Percentiles rank a stretch among this genome's conserved stretches.
phyloP scores from a whole-genome alignment of 2,329 filamentous ascomycete genomes.

The Xylariaceae sp. region DNA sequence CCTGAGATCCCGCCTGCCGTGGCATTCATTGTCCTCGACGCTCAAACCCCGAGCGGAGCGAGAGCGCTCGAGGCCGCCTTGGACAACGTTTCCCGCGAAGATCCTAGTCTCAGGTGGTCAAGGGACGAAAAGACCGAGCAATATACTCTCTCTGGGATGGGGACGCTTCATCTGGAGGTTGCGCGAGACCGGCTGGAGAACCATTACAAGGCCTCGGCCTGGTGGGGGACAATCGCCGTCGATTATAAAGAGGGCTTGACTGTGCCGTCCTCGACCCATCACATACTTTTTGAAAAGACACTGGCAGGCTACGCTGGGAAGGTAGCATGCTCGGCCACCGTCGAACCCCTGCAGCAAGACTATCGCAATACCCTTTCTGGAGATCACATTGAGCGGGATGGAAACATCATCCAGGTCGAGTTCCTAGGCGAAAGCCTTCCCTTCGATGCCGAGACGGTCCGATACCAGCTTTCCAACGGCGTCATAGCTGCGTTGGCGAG shows the following conservation, averaged over 20 bases:
- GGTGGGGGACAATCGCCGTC: slow-evolving; percentile 89
- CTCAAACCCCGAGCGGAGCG: slow-evolving; percentile 66
- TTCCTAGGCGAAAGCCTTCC: slow-evolving; percentile 35
- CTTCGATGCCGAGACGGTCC: slow-evolving; percentile 43
- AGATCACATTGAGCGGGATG: slow-evolving; percentile 50
- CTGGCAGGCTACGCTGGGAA: slow-evolving; percentile 74
- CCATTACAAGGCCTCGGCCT: slow-evolving; percentile 78
- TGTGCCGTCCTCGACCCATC: slow-evolving; percentile 45
- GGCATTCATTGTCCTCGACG: slow-evolving; percentile 92
- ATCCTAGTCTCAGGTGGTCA: slow-evolving; percentile 81
- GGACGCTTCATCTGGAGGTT: slow-evolving; percentile 89
- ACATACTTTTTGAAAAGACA: slow-evolving; percentile 65
- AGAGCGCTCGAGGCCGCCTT: slow-evolving; percentile 72
- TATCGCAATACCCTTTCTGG: slow-evolving; percentile 30
- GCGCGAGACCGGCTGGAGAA: slow-evolving; percentile 80
- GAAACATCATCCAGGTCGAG: slow-evolving; percentile 58
- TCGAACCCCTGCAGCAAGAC: slow-evolving; percentile 52
- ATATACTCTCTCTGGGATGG: slow-evolving; percentile 92
- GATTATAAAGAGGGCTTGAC: slow-evolving; percentile 84
- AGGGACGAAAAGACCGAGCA: slow-evolving; percentile 86
- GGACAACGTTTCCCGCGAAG: slow-evolving; percentile 74
- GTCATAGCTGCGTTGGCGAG: slow-evolving; percentile 76
- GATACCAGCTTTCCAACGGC: slow-evolving; percentile 64
- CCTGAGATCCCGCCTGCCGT: slow-evolving; percentile 89
- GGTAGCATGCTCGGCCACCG: slow-evolving; percentile 62